phyloP scores from a whole-genome alignment of 208 protist species.

The Crithidia sp. region DNA sequence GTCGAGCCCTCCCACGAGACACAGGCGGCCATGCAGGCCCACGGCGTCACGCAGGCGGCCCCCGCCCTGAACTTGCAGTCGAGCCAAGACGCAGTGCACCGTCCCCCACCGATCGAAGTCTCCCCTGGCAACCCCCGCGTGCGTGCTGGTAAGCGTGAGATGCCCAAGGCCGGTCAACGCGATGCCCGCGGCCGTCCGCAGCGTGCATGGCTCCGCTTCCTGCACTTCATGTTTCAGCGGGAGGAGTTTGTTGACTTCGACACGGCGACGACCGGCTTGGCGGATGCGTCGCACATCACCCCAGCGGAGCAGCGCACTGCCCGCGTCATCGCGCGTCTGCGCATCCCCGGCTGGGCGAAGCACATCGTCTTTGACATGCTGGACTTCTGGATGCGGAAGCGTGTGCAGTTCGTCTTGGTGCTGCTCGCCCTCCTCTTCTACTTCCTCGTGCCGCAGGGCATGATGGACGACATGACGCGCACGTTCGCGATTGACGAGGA shows the following conservation, averaged over 20 bases:
- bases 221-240: slow-evolving; percentile 21
- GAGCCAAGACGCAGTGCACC: slow-evolving; percentile 19
- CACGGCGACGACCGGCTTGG: background rate
- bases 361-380: slow-evolving; percentile 47
- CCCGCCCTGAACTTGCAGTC: background rate
- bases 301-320: slow-evolving; percentile 29
- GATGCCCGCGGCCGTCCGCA: background rate
- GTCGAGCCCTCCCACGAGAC: slow-evolving; percentile 11
- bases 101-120: slow-evolving; percentile 19
- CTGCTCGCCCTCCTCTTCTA: slow-evolving; percentile 35
- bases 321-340: slow-evolving; percentile 26
- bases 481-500: slow-evolving; percentile 72
- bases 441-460: slow-evolving; percentile 8
- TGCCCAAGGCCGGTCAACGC: background rate
- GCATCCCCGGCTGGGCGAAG: slow-evolving; percentile 41
- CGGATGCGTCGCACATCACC: slow-evolving; percentile 10
- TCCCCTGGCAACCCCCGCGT: slow-evolving; percentile 16
- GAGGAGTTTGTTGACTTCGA: slow-evolving; percentile 45
- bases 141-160: background rate
- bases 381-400: slow-evolving; percentile 59
- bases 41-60: slow-evolving; percentile 11
- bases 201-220: slow-evolving; percentile 15
- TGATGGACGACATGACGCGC: slow-evolving; percentile 48
- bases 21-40: slow-evolving; percentile 10
- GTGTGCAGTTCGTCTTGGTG: slow-evolving; percentile 51